Conservation (phyloP, 2,329 filamentous ascomycete species). For the Cordyceps militaris region DNA sequence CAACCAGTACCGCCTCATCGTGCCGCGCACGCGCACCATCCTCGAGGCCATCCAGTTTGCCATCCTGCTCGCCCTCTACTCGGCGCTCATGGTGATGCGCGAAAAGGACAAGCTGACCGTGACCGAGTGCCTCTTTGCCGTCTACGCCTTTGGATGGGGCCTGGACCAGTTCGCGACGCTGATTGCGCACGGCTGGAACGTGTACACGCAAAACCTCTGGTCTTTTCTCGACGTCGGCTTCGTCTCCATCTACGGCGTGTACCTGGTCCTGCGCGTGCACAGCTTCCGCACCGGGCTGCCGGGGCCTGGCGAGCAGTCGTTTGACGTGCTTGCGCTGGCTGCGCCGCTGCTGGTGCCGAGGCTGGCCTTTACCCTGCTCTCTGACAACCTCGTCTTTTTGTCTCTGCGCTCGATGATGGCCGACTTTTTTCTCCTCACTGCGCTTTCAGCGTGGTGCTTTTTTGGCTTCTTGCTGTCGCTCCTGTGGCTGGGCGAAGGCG, state of each 20-base stretch:
- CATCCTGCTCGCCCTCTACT: conserved; percentile 60
- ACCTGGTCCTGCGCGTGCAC: conserved; percentile 61
- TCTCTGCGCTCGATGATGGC: conserved; percentile 78
- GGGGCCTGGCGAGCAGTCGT: conserved; percentile 55
- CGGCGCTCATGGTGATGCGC: conserved; percentile 64
- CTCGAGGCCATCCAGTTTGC: conserved; percentile 71
- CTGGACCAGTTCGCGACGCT: conserved; percentile 72
- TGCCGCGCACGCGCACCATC: conserved; percentile 69
- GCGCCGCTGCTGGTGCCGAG: conserved; percentile 72
- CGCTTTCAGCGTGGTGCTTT: conserved; percentile 76
- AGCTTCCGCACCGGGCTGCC: conserved; percentile 46
- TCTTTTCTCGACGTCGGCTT: conserved; percentile 80
- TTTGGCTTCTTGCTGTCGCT: conserved; percentile 73
- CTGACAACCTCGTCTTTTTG: conserved; percentile 78
- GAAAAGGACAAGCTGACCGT: conserved; percentile 48
- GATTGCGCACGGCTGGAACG: conserved; percentile 67
- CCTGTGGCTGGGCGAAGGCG: conserved; percentile 65
- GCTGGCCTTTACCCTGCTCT: conserved; percentile 74
- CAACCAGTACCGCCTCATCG: conserved; percentile 79
- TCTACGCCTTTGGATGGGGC: conserved; percentile 74
- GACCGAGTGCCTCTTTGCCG: conserved; percentile 59
- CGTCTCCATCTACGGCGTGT: conserved; percentile 61
- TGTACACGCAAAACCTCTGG: conserved; percentile 85
- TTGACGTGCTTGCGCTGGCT: conserved; percentile 72
- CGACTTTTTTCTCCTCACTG: conserved; percentile 72